Evolutionary conservation across 176 grass and related monocot genomes (phyloP), one percentile per base, ranked within the genome.

Genomic region (Raddia distichophylla): DNA sequence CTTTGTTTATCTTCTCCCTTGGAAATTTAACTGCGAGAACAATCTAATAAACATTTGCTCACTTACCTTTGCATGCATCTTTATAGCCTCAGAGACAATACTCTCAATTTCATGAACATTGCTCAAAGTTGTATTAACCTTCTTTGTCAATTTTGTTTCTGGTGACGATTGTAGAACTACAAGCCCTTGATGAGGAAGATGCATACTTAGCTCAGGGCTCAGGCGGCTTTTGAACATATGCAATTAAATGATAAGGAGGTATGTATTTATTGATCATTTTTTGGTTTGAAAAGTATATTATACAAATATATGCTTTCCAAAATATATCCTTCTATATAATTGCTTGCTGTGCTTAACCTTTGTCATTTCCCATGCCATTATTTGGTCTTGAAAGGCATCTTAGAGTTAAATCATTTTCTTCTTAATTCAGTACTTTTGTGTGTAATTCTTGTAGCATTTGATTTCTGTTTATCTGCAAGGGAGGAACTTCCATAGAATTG

Each of bases 161-260:
- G 2, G 27, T 89, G 54, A 76, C 11, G 56, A 75, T 71, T 86
- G 50, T 81, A 98, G 96, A 98, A 61, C 80, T 95, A 49, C 93
- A 98, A 64, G 87, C 82, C 82, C 71, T 98, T 68, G 96, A 98
- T 55, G 91, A 95, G 82, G 96, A 93, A 87, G 95, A 98, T 84
- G 86, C 79, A 86, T 95, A 98, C 82, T 90, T 98, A 81, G 92
- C 90, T 71, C 84, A 86, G 61, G 64, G 92, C 90, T 71, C 84
- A 86, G 61, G 64, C 80, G 74, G 89, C 87, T 95, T 90, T 91
- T 74, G 86, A 98, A 14, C 90, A 93, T 76, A 95, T 98, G 95
- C 86, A 98, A 74, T 72, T 95, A 88, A 95, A 86, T 86, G 87
- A 93, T 32, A 85, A 78, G 3, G 70, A 91, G 92, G 92, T 98